Conservation (phyloP, 345 rosid genomes). For the Bretschneidera sinensis region DNA sequence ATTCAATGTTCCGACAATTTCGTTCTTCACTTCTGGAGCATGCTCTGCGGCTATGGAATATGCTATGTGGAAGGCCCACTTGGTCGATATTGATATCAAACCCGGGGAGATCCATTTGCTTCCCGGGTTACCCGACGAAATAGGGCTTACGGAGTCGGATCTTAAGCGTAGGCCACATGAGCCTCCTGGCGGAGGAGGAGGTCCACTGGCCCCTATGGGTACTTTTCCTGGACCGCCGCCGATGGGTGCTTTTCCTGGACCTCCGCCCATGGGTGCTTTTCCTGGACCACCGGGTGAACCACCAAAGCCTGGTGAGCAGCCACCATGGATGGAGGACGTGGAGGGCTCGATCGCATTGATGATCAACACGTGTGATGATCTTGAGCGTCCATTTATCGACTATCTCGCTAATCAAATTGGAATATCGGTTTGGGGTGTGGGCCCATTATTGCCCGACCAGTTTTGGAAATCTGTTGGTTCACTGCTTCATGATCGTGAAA, state of each 20-base stretch:
- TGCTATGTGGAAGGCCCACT: slow-evolving; percentile 34
- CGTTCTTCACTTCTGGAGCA: slow-evolving; percentile 44
- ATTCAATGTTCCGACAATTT: slow-evolving; percentile 29
- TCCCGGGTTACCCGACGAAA: slow-evolving; percentile 37
- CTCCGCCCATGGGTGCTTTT: neutral
- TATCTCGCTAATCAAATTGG: slow-evolving; percentile 13
- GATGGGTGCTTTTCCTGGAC: neutral
- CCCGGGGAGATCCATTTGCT: slow-evolving; percentile 32
- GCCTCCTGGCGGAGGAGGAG: slow-evolving; percentile 3
- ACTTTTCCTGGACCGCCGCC: neutral
- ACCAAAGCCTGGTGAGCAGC: slow-evolving; percentile 30
- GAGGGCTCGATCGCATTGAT: slow-evolving; percentile 27
- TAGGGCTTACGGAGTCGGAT: slow-evolving; percentile 35
- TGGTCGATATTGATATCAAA: slow-evolving; percentile 20
- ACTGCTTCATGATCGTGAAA: slow-evolving; percentile 13
- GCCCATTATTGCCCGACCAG: slow-evolving; percentile 18
- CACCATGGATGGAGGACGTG: slow-evolving; percentile 38
- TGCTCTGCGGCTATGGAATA: slow-evolving; percentile 43
- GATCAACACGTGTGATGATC: slow-evolving; percentile 39
- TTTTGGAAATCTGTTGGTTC: slow-evolving; percentile 19
- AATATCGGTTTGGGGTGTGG: slow-evolving; percentile 20
- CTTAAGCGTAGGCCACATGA: slow-evolving; percentile 21
- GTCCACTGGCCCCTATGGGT: slow-evolving; percentile 2
- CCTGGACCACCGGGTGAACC: slow-evolving; percentile 19
- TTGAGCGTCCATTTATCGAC: slow-evolving; percentile 40